Evolutionary conservation across 2,329 filamentous ascomycete genomes (phyloP), one percentile per base, ranked within the genome.

Genomic region (Parastagonospora avenae): DNA sequence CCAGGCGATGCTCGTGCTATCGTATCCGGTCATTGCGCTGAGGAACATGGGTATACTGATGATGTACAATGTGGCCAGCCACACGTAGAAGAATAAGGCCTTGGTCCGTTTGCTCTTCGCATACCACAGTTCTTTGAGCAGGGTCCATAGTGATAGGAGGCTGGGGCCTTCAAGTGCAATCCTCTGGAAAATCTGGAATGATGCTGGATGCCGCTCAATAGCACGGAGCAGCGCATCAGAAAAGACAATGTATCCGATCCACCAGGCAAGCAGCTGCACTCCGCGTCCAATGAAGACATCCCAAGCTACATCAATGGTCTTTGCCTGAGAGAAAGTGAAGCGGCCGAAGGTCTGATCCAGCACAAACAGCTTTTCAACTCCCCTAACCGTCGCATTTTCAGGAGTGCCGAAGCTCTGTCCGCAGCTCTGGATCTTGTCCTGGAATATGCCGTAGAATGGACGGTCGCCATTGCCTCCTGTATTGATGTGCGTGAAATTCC

Each of bases 21-120:
- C 66, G 44, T 74, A 76, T 8, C 73, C 73, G 0, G 69, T 72
- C 68, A 75, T 74, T 10, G 72, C 71, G n/a, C 60, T 49, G 1
- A 73, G 41, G 4, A 71, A 56, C 15, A 70, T 68, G 1, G 70
- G 72, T 15, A 74, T 61, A 11, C 49, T 50, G 1, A 74, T 43
- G 11, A 74, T 61, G 32, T 70, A 74, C 2, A 55, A 33, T 1
- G 56, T 67, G 3, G 69, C 62, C 12, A 73, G 15, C 1, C 72
- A 55, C 24, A 72, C 63, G 59, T 69, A 74, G 2, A 61, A 46
- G 46, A 74, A 68, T 4, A 66, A 38, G 12, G 46, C 43, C 42
- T 57, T 60, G 0, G 64, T 66, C 19, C 63, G 50, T 37, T 53
- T 63, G 24, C 63, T 66, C 4, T 52, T 56, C 11, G 55, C 55